Evolutionary conservation across 768 basidiomycete genomes (phyloP).

Genomic region (Psilocybe sp.): DNA sequence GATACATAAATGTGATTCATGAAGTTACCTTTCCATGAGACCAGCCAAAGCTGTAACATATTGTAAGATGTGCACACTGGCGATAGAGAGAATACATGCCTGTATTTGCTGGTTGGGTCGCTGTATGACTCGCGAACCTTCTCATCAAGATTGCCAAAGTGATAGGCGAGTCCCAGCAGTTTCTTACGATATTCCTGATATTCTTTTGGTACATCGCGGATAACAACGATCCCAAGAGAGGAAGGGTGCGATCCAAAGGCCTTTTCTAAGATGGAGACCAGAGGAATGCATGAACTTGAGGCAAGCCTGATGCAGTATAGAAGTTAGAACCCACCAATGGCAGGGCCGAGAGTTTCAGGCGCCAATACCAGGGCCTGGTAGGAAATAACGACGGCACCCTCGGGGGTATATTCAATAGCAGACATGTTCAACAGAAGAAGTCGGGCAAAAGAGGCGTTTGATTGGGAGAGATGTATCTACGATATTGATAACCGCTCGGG

Average conservation of each 20-base stretch:
- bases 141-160: slow-evolving; percentile 73
- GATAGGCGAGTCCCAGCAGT: slow-evolving; percentile 71
- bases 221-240: slow-evolving; percentile 77
- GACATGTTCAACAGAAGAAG: not conserved
- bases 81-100: slow-evolving; percentile 40
- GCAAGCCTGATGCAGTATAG: not conserved
- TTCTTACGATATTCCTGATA: slow-evolving; percentile 66
- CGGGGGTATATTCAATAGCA: slow-evolving; percentile 17
- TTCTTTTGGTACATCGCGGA: slow-evolving; percentile 72
- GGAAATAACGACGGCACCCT: slow-evolving; percentile 28
- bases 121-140: slow-evolving; percentile 68
- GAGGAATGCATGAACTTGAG: not conserved
- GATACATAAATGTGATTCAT: not conserved
- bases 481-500: not conserved
- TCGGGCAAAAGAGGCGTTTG: not conserved
- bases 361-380: slow-evolving; percentile 23
- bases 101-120: slow-evolving; percentile 71
- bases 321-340: slow-evolving; percentile 55
- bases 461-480: not conserved
- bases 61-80: not conserved
- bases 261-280: slow-evolving; percentile 41
- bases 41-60: slow-evolving; percentile 80
- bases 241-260: slow-evolving; percentile 81
- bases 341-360: slow-evolving; percentile 25
- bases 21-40: slow-evolving; percentile 81